phyloP scores from a whole-genome alignment of 768 basidiomycete species.

The Coprinopsis cinerea region DNA sequence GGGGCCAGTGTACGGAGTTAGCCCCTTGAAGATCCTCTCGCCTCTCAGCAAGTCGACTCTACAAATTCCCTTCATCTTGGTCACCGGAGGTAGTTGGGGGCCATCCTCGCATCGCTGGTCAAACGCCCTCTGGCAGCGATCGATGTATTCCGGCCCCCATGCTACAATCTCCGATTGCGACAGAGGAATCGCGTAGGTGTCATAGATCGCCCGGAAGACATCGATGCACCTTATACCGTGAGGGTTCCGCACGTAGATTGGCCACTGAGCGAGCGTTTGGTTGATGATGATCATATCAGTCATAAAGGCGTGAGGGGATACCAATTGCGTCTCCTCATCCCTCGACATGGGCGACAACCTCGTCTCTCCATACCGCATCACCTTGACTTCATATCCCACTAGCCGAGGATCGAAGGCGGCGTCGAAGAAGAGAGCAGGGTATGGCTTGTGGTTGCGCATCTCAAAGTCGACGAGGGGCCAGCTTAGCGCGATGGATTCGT shows the following conservation, averaged over 20 bases:
- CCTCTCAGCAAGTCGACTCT: constrained; percentile 52
- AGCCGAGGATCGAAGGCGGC: constrained; percentile 37
- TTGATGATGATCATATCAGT: constrained; percentile 48
- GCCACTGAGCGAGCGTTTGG: constrained; percentile 30
- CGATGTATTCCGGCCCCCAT: constrained; percentile 24
- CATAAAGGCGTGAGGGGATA: constrained; percentile 35
- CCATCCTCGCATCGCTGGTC: constrained; percentile 40
- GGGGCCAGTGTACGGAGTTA: constrained; percentile 25
- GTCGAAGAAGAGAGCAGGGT: constrained; percentile 43
- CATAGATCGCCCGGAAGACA: constrained; percentile 53
- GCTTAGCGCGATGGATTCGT: constrained; percentile 34
- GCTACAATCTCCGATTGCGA: constrained; percentile 33
- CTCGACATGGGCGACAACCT: constrained; percentile 22
- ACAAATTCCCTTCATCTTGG: constrained; percentile 42
- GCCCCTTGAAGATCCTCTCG: constrained; percentile 47
- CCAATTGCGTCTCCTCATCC: constrained; percentile 36
- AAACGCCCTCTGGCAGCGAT: constrained; percentile 37
- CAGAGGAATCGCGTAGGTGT: constrained; percentile 39
- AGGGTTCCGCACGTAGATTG: constrained; percentile 36
- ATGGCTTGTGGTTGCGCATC: constrained; percentile 21
- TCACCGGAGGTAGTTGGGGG: constrained; percentile 34
- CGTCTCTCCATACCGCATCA: constrained; percentile 18
- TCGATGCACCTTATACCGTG: constrained; percentile 49
- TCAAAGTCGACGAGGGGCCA: constrained; percentile 46
- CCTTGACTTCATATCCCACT: constrained; percentile 17